phyloP scores from a whole-genome alignment of 202 grass and related monocot species.

The Zoysia matrella region DNA sequence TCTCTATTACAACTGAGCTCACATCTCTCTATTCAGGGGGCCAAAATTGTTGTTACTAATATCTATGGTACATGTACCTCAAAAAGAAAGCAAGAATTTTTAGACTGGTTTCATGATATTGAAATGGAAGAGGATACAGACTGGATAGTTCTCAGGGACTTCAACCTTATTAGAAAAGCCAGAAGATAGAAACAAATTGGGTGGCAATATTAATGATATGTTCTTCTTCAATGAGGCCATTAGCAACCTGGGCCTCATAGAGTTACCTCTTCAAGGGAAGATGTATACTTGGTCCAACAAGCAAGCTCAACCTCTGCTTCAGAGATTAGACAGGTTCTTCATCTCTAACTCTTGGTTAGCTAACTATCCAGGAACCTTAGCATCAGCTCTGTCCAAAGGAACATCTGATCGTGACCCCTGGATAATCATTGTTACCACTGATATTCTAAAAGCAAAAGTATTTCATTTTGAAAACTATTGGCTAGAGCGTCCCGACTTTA shows the following conservation, averaged over 20 bases:
- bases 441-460: neutral
- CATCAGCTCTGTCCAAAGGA: neutral
- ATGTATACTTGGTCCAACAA: neutral
- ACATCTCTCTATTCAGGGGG: too few relatives aligned
- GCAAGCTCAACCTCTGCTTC: neutral
- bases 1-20: too few relatives aligned
- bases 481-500: neutral
- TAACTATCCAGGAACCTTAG: neutral
- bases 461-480: neutral
- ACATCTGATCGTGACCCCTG: neutral
- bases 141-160: neutral
- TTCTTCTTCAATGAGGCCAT: neutral
- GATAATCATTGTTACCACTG: neutral
- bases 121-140: neutral
- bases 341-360: too few relatives aligned
- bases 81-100: too few relatives aligned
- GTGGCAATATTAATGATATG: neutral
- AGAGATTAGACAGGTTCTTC: neutral
- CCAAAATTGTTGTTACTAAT: too few relatives aligned
- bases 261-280: neutral
- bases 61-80: too few relatives aligned
- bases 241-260: neutral
- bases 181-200: neutral
- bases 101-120: neutral
- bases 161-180: neutral